Base-by-base conservation (phyloP, 352 stramenopile species). In the Phytophthora quininea region DNA sequence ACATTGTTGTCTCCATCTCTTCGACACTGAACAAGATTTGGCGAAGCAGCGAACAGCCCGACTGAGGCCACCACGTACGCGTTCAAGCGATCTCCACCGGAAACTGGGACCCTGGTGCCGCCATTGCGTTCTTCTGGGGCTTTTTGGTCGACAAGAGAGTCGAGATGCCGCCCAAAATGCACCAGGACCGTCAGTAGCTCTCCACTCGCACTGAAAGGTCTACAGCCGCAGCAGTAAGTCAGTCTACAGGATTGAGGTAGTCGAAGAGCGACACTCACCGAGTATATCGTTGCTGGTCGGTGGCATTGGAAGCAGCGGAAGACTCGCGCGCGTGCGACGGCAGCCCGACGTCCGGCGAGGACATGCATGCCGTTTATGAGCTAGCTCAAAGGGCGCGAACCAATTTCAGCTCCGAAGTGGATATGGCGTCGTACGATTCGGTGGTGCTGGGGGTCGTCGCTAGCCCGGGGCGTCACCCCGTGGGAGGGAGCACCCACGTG, bases 181-280 rank as follows among this genome's bases (percentile, higher is more conserved):
- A 92, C 79, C 10, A 83, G 76, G 64, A 92, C 73, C 3, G 69
- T 67, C 54, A 92, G 48, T 27, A 89, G 62, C 7, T 69, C 71
- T 40, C 77, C 78, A 33, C 50, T 70, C 1, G 74, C 80, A 50
- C 76, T 85, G 69, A 92, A 92, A 2, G 84, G 84, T 11, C 84
- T 86, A 15, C 24, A 49, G 0, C 29, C 3, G 14, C 6, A 50
- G 8, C 27, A 8, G 54, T 7, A 54, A 46, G 33, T 5, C 29
- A 45, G 19, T 12, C 30, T 29, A 31, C 48, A 42, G 45, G 12
- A 59, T 47, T 24, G 54, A 42, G 33, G 1, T 31, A 52, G 12
- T 33, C 27, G 51, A 46, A 46, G 51, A 8, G 43, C 57, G 24
- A 27, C 45, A 69, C 58, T 35, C 35, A 79, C 72, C 72, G 72